Base-by-base conservation (phyloP, 306 rosid genomes). In the Sechiopsis laciniata region DNA sequence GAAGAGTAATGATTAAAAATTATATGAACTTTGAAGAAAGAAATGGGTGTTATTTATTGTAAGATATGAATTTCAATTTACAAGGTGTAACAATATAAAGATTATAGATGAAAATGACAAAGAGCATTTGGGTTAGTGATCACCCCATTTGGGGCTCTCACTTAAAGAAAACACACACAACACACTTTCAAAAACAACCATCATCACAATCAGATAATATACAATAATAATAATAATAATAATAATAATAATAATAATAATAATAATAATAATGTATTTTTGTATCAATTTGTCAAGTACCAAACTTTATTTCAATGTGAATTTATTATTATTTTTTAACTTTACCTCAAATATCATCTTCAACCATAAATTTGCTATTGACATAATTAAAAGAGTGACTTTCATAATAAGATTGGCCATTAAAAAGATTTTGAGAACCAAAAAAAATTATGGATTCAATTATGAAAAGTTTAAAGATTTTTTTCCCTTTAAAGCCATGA, bases 91-190 rank as follows among this genome's bases (percentile, higher is more conserved):
- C 50, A 2, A 62, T 62, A 12, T 62, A 62, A n/a, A 16, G 21
- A 62, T 15, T 26, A 26, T 26, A 26, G 29, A 26, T 26, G 24
- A 22, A 35, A 0, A 63, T 63, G 69, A 64, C 24, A 63, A 37
- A 40, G 52, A n/a, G 71, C 71, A 64, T 62, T 64, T 64, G 29
- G 52, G 4, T 64, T 64, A 64, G 71, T 64, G 71, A 64, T 64
- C 71, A n/a, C 15, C 71, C 71, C 71, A 64, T 64, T 64, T 64
- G 24, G 48, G n/a, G 26, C 29, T 35, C 52, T 51, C 71, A 64
- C 70, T 64, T 64, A 24, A 24, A 64, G 37, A 45, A 57, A 20
- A 10, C 5, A 12, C 21, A 42, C 69, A 63, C 61, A 10, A 12
- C 21, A 42, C 69, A 63, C 61, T 15, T n/a, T 35, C 5, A 35